Evolutionary conservation across 345 rosid genomes (phyloP).

Genomic region (Laguncularia racemosa): DNA sequence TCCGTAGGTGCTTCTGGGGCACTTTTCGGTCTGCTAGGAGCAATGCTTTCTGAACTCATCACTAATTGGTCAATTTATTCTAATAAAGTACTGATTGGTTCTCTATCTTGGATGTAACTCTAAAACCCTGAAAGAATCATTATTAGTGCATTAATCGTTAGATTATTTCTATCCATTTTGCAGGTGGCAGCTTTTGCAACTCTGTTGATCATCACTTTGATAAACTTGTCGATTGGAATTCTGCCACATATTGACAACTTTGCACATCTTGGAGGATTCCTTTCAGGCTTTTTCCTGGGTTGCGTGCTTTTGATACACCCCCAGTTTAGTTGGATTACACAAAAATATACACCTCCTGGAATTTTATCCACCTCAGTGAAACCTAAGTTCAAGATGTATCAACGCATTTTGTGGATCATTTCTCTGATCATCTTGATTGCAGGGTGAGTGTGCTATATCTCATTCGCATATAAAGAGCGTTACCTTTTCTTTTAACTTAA

Average conservation of each 20-base stretch:
- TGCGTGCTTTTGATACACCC: conserved; percentile 81
- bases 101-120: background rate
- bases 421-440: conserved; percentile 55
- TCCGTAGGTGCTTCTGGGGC: conserved; percentile 99
- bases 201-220: conserved; percentile 49
- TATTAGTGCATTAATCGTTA: too few species aligned
- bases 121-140: background rate
- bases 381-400: conserved; percentile 59
- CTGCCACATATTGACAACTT: conserved; percentile 92
- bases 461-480: background rate
- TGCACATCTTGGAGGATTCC: conserved; percentile 92
- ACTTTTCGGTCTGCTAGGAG: conserved; percentile 83
- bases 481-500: too few species aligned
- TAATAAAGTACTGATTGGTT: conserved; percentile 44
- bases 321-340: conserved; percentile 67
- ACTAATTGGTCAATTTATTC: conserved; percentile 88
- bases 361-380: conserved; percentile 13
- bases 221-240: conserved; percentile 83
- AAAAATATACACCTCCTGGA: conserved; percentile 34
- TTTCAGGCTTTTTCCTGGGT: conserved; percentile 80
- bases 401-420: conserved; percentile 55
- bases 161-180: background rate
- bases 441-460: conserved; percentile 39
- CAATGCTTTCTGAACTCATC: conserved; percentile 91
- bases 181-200: conserved; percentile 61